Conservation (phyloP, 1,284 basidiomycete genomes). For the Spongispora temasekensis region DNA sequence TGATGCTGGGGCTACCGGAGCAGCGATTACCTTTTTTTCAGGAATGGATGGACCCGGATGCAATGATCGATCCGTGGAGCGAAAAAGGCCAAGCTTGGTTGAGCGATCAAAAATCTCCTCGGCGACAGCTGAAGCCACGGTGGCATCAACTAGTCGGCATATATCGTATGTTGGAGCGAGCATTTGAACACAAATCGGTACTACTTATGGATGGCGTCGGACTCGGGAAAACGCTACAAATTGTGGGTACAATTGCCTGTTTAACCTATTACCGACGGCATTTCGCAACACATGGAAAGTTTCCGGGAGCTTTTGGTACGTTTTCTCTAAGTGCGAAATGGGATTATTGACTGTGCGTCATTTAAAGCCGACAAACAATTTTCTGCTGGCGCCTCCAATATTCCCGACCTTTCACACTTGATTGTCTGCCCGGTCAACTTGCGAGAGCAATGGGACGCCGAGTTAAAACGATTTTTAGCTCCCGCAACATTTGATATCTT, state of each 20-base stretch:
- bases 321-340: no score
- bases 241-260: not conserved
- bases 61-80: not conserved
- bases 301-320: not conserved
- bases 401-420: not conserved
- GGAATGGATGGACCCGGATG: constrained; percentile 1
- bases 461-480: constrained; percentile 5
- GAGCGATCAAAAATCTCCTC: not conserved
- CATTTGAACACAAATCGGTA: not conserved
- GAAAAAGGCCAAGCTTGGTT: constrained; percentile 8
- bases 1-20: not conserved
- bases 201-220: not conserved
- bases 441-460: not conserved
- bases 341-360: no score
- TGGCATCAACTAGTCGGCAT: constrained; percentile 22
- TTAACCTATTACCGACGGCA: not conserved
- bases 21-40: constrained; percentile 8
- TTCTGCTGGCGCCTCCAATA: constrained; percentile 4
- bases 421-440: constrained; percentile 3
- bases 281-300: not conserved
- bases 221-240: not conserved
- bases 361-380: not conserved
- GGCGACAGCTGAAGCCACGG: not conserved
- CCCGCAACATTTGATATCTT: not conserved
- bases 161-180: not conserved